A percentile compares a stretch with the other conserved stretches of the same genome.
phyloP scores from a whole-genome alignment of 805 yeast genomes.

The Spathaspora arborariae region DNA sequence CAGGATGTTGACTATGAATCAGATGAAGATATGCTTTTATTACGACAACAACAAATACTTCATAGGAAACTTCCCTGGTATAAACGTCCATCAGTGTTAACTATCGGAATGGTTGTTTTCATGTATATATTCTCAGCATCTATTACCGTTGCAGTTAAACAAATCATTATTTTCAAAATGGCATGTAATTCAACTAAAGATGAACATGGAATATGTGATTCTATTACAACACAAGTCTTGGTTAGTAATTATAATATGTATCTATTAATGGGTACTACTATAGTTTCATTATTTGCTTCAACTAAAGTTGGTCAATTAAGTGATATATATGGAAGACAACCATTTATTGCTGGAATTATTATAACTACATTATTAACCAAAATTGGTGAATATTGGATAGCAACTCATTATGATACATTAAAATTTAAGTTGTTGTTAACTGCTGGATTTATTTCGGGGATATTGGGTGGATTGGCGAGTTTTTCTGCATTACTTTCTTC shows the following conservation, averaged over 20 bases:
- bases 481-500: slow-evolving; percentile 55
- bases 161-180: slow-evolving; percentile 24
- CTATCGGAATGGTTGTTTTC: slow-evolving; percentile 39
- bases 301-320: slow-evolving; percentile 41
- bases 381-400: slow-evolving; percentile 8
- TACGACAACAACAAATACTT: slow-evolving; percentile 39
- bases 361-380: not conserved
- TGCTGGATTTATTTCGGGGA: slow-evolving; percentile 39
- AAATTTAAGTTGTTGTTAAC: slow-evolving; percentile 30
- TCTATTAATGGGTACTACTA: slow-evolving; percentile 35
- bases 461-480: slow-evolving; percentile 57
- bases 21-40: slow-evolving; percentile 39
- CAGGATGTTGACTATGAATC: slow-evolving; percentile 21
- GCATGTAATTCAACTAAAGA: slow-evolving; percentile 19
- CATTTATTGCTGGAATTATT: slow-evolving; percentile 13
- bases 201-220: slow-evolving; percentile 23
- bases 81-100: slow-evolving; percentile 47
- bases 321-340: slow-evolving; percentile 31
- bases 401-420: slow-evolving; percentile 19
- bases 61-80: slow-evolving; percentile 44
- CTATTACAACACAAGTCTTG: slow-evolving; percentile 25
- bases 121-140: slow-evolving; percentile 31
- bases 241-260: slow-evolving; percentile 47
- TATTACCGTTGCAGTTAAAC: slow-evolving; percentile 12
- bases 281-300: slow-evolving; percentile 43